Evolutionary conservation across 495 filamentous ascomycete species (phyloP), one percentile per base, ranked within the genome.

Genomic region (Gamarada debralockiae): DNA sequence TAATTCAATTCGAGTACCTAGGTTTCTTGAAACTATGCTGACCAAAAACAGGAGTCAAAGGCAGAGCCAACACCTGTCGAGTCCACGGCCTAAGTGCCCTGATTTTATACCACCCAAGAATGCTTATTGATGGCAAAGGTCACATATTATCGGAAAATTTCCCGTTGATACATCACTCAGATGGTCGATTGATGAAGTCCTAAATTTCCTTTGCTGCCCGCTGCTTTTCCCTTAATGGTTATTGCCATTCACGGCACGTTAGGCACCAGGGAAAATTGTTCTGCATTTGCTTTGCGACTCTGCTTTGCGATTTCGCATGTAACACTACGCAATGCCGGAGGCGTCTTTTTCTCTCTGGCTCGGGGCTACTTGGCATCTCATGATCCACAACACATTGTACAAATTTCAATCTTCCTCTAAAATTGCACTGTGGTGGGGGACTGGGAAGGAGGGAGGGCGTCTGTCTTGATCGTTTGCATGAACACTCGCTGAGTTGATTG

Each of bases 281-380:
- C 23, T 53, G 54, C 53, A 53, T 56, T 29, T 54, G 29, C 55
- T 17, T 25, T 52, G 38, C 47, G 38, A 55, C 29, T 44, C 31
- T 45, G 17, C 40, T 56, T 52, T 52, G 43, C 59, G 50, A 52
- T 62, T 56, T 54, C 56, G 48, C 52, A 47, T 62, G 60, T 62
- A 62, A 53, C 49, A 62, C 45, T 62, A 62, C 53, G 49, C 51
- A 41, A 56, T 37, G 49, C 34, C 37, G 59, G 55, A 50, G 47
- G 39, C 31, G 15, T 13, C 36, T 44, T 53, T 24, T 43, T 10
- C 10, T 29, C 27, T 34, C 43, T 33, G 36, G 34, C 25, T 31
- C 37, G 20, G 50, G 43, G 45, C 38, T 54, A 21, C 43, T 51
- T 37, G 27, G 51, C 51, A 52, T 55, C 39, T 20, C 44, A 38